A percentile compares a stretch with the other conserved stretches of the same genome.
phyloP scores from a whole-genome alignment of 257 asterid species.

The Lantana camara region DNA sequence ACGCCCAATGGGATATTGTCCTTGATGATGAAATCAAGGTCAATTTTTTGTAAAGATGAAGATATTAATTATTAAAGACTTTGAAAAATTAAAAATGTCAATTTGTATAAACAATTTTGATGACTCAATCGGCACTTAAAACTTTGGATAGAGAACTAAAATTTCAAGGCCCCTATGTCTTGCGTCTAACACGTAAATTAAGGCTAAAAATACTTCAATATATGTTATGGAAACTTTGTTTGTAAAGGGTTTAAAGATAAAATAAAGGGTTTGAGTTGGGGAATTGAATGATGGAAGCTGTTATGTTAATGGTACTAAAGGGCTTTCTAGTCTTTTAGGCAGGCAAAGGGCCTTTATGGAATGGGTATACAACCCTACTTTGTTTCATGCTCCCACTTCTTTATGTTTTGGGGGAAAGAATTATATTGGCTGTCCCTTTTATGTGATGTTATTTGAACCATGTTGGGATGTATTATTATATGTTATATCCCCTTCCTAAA shows the following conservation, averaged over 20 bases:
- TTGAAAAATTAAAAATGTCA: constrained; percentile 21
- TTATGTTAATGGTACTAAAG: background rate
- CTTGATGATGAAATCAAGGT: constrained; percentile 48
- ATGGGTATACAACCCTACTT: constrained; percentile 9
- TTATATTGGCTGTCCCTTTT: constrained; percentile 15
- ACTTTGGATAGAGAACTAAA: constrained; percentile 20
- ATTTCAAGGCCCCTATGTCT: constrained; percentile 27
- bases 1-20: constrained; percentile 31
- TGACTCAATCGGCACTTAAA: constrained; percentile 59
- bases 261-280: constrained; percentile 9
- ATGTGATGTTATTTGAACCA: background rate
- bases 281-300: no score
- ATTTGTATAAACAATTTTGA: constrained; percentile 27
- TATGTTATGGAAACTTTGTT: no score
- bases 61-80: constrained; percentile 26
- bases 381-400: constrained; percentile 25
- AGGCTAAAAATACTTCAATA: no score
- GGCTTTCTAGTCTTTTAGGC: constrained; percentile 19
- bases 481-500: no score
- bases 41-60: constrained; percentile 28
- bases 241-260: no score
- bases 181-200: constrained; percentile 29
- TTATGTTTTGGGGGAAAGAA: constrained; percentile 22
- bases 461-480: no score
- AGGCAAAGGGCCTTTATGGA: constrained; percentile 7